Evolutionary conservation across 2,329 filamentous ascomycete genomes (phyloP).

Genomic region (Xylogone sp.): DNA sequence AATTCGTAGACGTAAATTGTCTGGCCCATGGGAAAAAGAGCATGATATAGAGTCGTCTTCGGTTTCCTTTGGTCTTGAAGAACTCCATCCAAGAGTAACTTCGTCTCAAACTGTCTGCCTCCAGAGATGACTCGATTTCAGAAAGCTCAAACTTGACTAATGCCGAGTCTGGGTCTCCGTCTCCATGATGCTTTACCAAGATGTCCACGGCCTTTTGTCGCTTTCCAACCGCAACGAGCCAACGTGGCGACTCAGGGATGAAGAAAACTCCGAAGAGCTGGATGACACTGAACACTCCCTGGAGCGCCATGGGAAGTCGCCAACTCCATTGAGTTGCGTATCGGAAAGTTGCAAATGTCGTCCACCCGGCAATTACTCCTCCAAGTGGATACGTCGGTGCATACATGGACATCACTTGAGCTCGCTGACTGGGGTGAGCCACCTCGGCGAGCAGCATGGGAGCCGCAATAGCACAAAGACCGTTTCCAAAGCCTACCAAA

Average conservation of each 20-base stretch:
- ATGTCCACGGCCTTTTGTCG: neutral
- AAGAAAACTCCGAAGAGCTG: conserved; percentile 67
- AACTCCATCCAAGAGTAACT: conserved; percentile 18
- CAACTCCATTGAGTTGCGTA: conserved; percentile 35
- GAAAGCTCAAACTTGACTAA: neutral
- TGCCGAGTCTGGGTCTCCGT: neutral
- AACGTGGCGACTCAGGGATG: conserved; percentile 54
- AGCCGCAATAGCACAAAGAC: conserved; percentile 38
- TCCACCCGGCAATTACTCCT: conserved; percentile 31
- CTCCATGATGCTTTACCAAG: neutral
- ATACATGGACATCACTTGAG: conserved; percentile 39
- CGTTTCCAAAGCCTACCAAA: conserved; percentile 32
- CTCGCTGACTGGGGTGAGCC: conserved; percentile 42
- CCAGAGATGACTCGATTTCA: neutral
- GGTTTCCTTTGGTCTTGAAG: conserved; percentile 18
- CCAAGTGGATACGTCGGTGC: conserved; percentile 42
- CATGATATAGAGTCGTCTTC: conserved; percentile 16
- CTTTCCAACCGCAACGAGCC: conserved; percentile 33
- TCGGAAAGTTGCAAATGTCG: conserved; percentile 37
- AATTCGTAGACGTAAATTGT: neutral
- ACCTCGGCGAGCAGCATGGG: conserved; percentile 43
- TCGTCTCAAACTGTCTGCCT: neutral
- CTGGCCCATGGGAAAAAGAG: conserved; percentile 1
- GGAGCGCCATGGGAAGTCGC: conserved; percentile 47
- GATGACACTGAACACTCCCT: conserved; percentile 48